Evolutionary conservation across 768 basidiomycete species (phyloP), one percentile per base, ranked within the genome.

Genomic region (Heimioporus sp.): DNA sequence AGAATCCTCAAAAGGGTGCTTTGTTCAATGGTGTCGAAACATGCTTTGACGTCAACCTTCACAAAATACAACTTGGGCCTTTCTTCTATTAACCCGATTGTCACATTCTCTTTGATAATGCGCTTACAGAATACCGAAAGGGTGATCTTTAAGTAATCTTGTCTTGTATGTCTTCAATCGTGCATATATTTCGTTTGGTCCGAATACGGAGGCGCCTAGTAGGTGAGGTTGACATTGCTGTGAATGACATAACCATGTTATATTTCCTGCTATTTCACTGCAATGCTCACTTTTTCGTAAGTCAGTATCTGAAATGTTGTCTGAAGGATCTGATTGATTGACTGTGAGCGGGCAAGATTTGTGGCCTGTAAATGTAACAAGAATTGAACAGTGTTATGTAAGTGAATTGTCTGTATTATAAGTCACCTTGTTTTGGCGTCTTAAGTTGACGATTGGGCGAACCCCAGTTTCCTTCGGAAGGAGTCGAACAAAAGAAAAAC

Each of bases 1-100:
- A 98, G 68, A 35, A 99, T 90, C 36, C 81, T 76, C 31, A 98
- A 69, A 40, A 99, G 71, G 61, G 87, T 94, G 9, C 80, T 76
- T 67, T 98, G 97, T 32, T 92, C 85, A 52, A 98, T 98, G 0
- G 90, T 92, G 70, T 99, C 97, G 74, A 98, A 99, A 60, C 94
- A 97, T 8, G 96, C 87, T 54, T 88, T 88, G 16, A 98, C 93
- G 64, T 99, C 97, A 21, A 97, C 82, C 68, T 99, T 99, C 46
- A 94, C 95, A 61, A 99, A 96, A 69, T 94, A 98, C 7, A 98
- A 69, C 56, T 84, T 84, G 0, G 95, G 92, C 35, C 95, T 96
- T 46, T 8, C 51, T 44, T 10, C 41, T 10, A 32, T 63, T 21
- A 58, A 24, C 15, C 7, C 9, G 11, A 28, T 19, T 16, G 11